Conservation (phyloP, 495 filamentous ascomycete genomes). For the Tuber microsphaerosporum region DNA sequence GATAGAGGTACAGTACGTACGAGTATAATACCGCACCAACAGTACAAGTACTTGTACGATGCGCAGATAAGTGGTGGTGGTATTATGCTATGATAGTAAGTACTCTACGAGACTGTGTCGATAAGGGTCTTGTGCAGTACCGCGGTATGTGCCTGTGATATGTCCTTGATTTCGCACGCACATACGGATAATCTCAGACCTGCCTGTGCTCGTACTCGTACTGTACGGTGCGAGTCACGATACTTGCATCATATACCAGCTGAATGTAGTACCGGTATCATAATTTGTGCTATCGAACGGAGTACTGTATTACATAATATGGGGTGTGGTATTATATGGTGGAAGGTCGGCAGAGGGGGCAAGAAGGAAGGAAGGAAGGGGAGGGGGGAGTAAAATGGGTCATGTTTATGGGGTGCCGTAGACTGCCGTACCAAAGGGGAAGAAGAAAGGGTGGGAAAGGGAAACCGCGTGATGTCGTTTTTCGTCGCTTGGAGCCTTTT, state of each 20-base stretch:
- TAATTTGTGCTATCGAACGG: not conserved
- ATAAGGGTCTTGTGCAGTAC: not conserved
- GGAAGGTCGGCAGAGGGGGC: not conserved
- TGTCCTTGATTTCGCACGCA: not conserved
- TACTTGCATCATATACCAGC: not conserved
- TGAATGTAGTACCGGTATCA: not conserved
- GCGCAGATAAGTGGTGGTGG: not conserved
- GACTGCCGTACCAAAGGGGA: not conserved
- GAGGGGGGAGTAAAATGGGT: not conserved
- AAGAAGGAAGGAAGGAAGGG: not conserved
- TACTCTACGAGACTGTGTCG: not conserved
- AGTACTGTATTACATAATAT: not conserved
- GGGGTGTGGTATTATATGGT: not conserved
- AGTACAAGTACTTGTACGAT: not conserved
- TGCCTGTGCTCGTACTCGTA: not conserved
- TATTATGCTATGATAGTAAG: not conserved
- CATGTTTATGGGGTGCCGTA: not conserved
- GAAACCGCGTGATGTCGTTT: slow-evolving; percentile 1
- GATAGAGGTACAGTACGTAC: not conserved
- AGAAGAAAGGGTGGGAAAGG: not conserved
- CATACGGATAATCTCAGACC: not conserved
- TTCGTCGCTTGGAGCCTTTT: not conserved
- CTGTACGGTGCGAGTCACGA: not conserved
- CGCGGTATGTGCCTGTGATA: not conserved
- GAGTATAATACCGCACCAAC: not conserved